Evolutionary conservation across 2,329 filamentous ascomycete species (phyloP).

Genomic region (Phyllosticta paracitricarpa): DNA sequence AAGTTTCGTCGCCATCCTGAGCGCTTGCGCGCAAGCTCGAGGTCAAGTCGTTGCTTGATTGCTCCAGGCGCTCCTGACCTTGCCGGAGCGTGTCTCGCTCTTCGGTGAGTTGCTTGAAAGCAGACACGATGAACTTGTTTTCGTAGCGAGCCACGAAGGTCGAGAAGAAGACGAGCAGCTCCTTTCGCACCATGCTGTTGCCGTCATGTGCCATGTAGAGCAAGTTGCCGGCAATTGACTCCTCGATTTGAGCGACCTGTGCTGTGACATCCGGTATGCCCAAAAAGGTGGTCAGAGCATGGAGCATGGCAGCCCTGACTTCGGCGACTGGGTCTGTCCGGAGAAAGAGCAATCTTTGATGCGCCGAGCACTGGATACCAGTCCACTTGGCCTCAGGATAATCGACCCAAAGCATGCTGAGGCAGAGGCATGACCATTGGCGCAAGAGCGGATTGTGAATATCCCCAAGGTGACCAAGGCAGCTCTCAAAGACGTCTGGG

Average conservation of each 20-base stretch:
- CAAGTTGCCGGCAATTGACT: constrained; percentile 79
- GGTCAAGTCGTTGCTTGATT: background rate
- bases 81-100: constrained; percentile 5
- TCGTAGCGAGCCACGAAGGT: constrained; percentile 84
- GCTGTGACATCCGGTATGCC: constrained; percentile 88
- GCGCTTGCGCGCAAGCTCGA: constrained; percentile 38
- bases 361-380: constrained; percentile 81
- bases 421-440: constrained; percentile 91
- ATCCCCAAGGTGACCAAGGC: constrained; percentile 72
- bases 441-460: constrained; percentile 78
- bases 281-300: constrained; percentile 87
- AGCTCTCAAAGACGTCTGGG: constrained; percentile 82
- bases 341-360: constrained; percentile 67
- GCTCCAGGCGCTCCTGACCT: background rate
- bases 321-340: constrained; percentile 82
- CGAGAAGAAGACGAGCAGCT: constrained; percentile 87
- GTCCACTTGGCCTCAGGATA: constrained; percentile 91
- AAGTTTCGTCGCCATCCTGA: constrained; percentile 1
- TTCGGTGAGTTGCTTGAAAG: constrained; percentile 81
- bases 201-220: constrained; percentile 90
- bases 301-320: constrained; percentile 84
- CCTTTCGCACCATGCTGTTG: constrained; percentile 86
- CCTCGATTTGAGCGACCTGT: constrained; percentile 82
- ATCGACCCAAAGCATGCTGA: constrained; percentile 90
- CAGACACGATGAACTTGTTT: constrained; percentile 82